These are phyloP conservation scores for Hygrophorus russula DNA, from an alignment of 768 basidiomycete species.

Conservation along the genomic window DNA sequence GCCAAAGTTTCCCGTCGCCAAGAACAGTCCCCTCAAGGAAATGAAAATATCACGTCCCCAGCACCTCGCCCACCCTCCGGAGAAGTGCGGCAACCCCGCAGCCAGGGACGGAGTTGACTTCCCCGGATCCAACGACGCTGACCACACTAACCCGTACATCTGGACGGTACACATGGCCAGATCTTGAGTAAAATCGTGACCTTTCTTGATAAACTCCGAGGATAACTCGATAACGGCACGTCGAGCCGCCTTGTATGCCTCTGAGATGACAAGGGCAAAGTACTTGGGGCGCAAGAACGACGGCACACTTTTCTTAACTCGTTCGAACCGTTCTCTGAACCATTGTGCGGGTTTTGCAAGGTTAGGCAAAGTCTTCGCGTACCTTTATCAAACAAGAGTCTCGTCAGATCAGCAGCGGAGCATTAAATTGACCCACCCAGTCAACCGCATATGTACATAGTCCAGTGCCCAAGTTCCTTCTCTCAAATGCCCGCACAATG, in stretches of 20 bases:
- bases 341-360: constrained; percentile 66
- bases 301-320: constrained; percentile 61
- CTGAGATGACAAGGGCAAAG: constrained; percentile 84
- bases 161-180: constrained; percentile 78
- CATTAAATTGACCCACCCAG: constrained; percentile 38
- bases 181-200: constrained; percentile 84
- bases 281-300: constrained; percentile 92
- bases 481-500: constrained; percentile 79
- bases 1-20: constrained; percentile 83
- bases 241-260: constrained; percentile 88
- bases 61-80: constrained; percentile 87
- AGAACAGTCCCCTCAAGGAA: constrained; percentile 83
- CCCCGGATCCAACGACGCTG: constrained; percentile 77
- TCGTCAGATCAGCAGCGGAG: background rate
- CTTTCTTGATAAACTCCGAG: constrained; percentile 76
- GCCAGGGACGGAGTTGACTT: constrained; percentile 73
- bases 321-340: constrained; percentile 82
- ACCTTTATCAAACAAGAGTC: constrained; percentile 27
- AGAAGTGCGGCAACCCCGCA: constrained; percentile 92
- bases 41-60: constrained; percentile 97
- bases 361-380: constrained; percentile 51
- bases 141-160: constrained; percentile 85
- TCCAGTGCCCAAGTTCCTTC: constrained; percentile 89
- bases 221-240: constrained; percentile 75
- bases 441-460: constrained; percentile 64